Conservation (phyloP, 495 filamentous ascomycete species). For the Aeminium ludgeri region DNA sequence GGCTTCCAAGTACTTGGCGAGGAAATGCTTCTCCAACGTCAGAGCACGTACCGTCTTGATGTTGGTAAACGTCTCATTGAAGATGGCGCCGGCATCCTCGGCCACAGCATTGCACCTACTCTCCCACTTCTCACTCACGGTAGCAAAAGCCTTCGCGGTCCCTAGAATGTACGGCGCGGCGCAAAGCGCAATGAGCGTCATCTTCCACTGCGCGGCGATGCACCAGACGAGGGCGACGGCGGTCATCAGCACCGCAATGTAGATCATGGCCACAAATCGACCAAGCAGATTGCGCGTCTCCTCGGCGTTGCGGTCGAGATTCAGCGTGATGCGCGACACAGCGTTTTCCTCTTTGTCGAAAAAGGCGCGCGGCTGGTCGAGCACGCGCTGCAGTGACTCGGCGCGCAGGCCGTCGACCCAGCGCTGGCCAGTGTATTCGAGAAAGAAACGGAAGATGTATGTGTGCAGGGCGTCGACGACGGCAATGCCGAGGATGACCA, state of each 20-base stretch:
- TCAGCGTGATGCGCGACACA: slow-evolving; percentile 43
- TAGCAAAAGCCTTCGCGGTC: slow-evolving; percentile 44
- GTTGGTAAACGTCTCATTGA: slow-evolving; percentile 66
- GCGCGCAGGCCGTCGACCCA: slow-evolving; percentile 65
- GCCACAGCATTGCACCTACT: slow-evolving; percentile 42
- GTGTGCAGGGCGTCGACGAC: slow-evolving; percentile 44
- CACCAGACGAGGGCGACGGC: slow-evolving; percentile 55
- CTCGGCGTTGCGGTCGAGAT: slow-evolving; percentile 69
- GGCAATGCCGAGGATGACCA: slow-evolving; percentile 52
- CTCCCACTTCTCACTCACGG: slow-evolving; percentile 55
- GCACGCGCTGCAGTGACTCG: slow-evolving; percentile 48
- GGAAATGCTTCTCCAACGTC: slow-evolving; percentile 60
- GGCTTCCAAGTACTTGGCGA: slow-evolving; percentile 42
- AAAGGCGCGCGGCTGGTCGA: slow-evolving; percentile 71
- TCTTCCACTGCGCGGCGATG: slow-evolving; percentile 56
- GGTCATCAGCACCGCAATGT: slow-evolving; percentile 49
- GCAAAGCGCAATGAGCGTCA: slow-evolving; percentile 61
- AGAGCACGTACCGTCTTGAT: slow-evolving; percentile 66
- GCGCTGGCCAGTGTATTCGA: slow-evolving; percentile 54
- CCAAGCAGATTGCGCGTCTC: slow-evolving; percentile 72
- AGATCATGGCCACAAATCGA: slow-evolving; percentile 52
- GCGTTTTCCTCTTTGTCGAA: slow-evolving; percentile 59
- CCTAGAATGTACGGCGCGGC: slow-evolving; percentile 51
- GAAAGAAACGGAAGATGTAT: slow-evolving; percentile 48
- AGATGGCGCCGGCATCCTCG: slow-evolving; percentile 36